Evolutionary conservation across 2,329 filamentous ascomycete genomes (phyloP), one percentile per base, ranked within the genome.

Genomic region (Claviceps capensis): DNA sequence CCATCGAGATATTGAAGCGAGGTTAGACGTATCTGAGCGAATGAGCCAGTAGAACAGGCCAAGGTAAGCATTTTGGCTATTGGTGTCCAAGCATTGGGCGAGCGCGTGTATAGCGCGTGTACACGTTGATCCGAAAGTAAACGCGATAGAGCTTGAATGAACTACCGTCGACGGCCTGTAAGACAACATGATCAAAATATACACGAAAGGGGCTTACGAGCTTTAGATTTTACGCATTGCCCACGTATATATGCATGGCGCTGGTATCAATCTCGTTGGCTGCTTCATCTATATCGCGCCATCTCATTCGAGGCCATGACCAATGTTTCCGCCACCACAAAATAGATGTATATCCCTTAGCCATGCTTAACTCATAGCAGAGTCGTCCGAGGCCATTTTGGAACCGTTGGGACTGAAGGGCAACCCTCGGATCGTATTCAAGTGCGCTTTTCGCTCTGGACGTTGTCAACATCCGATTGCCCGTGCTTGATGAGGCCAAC

Each of bases 311-410:
- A 94, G 69, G 0, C 86, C 87, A 34, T 85, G 75, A 5, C 86
- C 87, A 49, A 93, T 81, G 50, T 83, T 88, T 0, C 88, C 87
- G 17, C 84, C 83, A 1, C 88, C 88, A 57, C 83, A 88, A 60
- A 88, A 94, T 0, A 93, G 68, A 56, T 88, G 85, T 3, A 91
- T 66, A 0, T 82, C 84, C 5, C 69, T 70, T 8, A 86, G 69
- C 53, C 71, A 72, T 17, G 61, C 54, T 52, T 62, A 53, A 5
- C 54, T 36, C 1, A 54, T 57, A 0, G 52, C 48, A 0, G 78
- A 76, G 55, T 82, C 68, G 43, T 34, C 30, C 30, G 30, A 34
- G 30, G 30, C 11, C 30, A 34, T 34, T 34, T 34, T 34, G 30
- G 9, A 11, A 4, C 9, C 30, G 30, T 34, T 34, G 30, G 9